phyloP scores from a whole-genome alignment of 495 filamentous ascomycete species.

The Xylaria venustula region DNA sequence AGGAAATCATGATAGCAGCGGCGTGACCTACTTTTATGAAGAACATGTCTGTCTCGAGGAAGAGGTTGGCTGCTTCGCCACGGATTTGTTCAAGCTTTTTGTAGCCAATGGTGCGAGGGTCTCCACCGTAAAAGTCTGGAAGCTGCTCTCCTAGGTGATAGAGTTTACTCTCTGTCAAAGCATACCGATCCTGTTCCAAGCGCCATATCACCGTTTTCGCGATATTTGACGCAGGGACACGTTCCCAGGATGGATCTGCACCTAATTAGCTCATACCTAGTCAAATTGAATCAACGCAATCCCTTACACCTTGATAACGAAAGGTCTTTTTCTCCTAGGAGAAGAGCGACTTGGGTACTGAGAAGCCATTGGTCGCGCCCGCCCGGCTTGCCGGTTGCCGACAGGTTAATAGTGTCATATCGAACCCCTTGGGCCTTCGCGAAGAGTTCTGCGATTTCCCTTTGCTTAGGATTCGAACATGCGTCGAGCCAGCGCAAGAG shows the following conservation, averaged over 20 bases:
- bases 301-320: slow-evolving; percentile 68
- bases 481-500: slow-evolving; percentile 53
- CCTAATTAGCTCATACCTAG: slow-evolving; percentile 10
- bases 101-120: slow-evolving; percentile 39
- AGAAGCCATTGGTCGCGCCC: slow-evolving; percentile 71
- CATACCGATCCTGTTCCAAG: slow-evolving; percentile 47
- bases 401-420: slow-evolving; percentile 52
- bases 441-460: slow-evolving; percentile 50
- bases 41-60: slow-evolving; percentile 62
- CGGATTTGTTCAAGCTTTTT: slow-evolving; percentile 37
- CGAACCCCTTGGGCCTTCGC: slow-evolving; percentile 49
- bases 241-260: slow-evolving; percentile 68
- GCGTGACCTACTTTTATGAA: slow-evolving; percentile 65
- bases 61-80: slow-evolving; percentile 45
- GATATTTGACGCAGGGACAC: slow-evolving; percentile 43
- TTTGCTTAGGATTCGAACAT: slow-evolving; percentile 46
- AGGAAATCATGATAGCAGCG: neutral
- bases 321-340: slow-evolving; percentile 74
- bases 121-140: slow-evolving; percentile 38
- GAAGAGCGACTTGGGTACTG: slow-evolving; percentile 70
- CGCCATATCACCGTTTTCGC: slow-evolving; percentile 52
- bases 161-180: slow-evolving; percentile 43
- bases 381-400: slow-evolving; percentile 41
- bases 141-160: slow-evolving; percentile 46
- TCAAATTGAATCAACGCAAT: neutral